Base-by-base conservation (phyloP, 805 yeast species). In the Saccharomycopsis oosterbeekiorum region DNA sequence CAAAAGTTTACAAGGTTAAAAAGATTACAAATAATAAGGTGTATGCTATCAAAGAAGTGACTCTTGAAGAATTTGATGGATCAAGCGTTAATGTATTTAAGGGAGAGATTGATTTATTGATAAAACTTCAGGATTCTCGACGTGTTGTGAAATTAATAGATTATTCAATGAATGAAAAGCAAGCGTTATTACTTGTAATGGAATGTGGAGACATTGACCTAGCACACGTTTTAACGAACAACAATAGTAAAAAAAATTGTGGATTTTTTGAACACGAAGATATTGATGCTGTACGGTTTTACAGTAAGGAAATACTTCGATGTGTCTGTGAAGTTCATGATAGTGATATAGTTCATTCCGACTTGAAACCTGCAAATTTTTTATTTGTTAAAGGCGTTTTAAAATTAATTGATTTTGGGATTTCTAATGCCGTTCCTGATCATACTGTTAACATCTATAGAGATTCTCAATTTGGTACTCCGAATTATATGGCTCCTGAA, bases 401-500 rank as follows among this genome's bases (percentile, higher is more conserved):
- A 66, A 93, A 93, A 70, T 83, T 93, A 51, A 93, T 93, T 64
- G 99, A 93, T 74, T 94, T 93, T 78, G 99, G 99, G 15, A 88
- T 88, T 56, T 89, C 98, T n/a, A 88, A 92, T 73, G 90, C 93
- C 0, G 90, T 94, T 1, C 94, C 96, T 0, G 97, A 92, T 59
- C 89, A 90, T 69, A 93, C 98, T 0, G 84, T 89, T 21, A 93
- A 94, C 67, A 82, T 93, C 19, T 92, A 92, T 69, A 79, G 97
- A 62, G 96, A 89, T 63, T 82, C 90, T 5, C 97, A 90, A 70
- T 86, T 91, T 59, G 99, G 99, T 4, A 93, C 99, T 0, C 97
- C 97, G 1, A 90, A 88, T 70, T 94, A 93, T 71, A 94, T 93
- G 98, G 97, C 99, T 0, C 99, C 99, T 0, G 99, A 93, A 72